Percentiles rank a stretch among this genome's conserved stretches.
Evolutionary conservation across 176 grass and related monocot genomes (phyloP).

Genomic region (Zoysia japonica): DNA sequence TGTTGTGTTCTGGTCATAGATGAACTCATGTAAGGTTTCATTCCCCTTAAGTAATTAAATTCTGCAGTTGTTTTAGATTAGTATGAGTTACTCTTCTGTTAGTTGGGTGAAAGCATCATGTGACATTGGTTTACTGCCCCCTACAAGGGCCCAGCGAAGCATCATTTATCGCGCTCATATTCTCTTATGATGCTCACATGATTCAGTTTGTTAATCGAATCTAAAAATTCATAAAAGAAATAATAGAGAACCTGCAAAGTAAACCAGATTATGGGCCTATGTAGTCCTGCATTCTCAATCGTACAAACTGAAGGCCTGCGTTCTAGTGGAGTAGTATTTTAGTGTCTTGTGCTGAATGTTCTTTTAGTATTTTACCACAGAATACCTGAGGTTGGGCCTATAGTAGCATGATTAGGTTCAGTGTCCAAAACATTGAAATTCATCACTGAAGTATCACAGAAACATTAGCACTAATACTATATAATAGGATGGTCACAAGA

Average conservation of each 20-base stretch:
- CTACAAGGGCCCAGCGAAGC: not conserved
- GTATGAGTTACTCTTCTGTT: not conserved
- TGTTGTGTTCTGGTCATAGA: not conserved
- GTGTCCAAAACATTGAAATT: not conserved
- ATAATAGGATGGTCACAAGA: not conserved
- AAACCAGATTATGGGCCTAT: not conserved
- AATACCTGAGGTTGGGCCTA: not conserved
- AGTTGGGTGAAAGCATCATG: not conserved
- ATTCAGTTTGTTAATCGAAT: not conserved
- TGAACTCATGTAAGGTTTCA: not conserved
- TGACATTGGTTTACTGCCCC: not conserved
- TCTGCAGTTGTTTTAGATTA: not conserved
- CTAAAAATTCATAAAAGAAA: not conserved
- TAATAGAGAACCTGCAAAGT: not conserved
- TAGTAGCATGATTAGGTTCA: not conserved
- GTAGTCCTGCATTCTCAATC: not conserved
- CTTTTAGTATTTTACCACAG: not conserved
- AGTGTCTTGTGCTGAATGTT: not conserved
- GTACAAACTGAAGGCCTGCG: not conserved
- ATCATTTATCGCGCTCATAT: not conserved
- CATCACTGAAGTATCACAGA: not conserved
- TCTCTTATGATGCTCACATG: too few relatives aligned
- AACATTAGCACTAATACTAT: not conserved
- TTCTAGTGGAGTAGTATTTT: not conserved
- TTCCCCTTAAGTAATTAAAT: not conserved